Evolutionary conservation across 257 asterid genomes (phyloP).

Genomic region (Catharanthus roseus): DNA sequence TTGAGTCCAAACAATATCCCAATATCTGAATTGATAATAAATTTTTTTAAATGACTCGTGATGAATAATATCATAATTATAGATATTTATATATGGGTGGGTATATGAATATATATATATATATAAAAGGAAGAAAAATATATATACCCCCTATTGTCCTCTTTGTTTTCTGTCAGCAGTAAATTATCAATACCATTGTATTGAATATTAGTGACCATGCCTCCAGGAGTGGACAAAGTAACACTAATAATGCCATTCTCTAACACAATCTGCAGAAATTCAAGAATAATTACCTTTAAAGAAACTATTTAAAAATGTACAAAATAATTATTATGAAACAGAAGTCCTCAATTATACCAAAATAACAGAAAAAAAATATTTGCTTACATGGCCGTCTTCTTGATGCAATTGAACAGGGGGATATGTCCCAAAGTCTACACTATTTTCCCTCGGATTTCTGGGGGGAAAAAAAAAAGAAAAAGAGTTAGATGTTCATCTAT

Average conservation of each 20-base stretch:
- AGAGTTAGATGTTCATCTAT: neutral
- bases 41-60: no score
- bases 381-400: constrained; percentile 43
- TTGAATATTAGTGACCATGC: constrained; percentile 47
- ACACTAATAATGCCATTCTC: constrained; percentile 58
- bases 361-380: neutral
- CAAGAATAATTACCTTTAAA: neutral
- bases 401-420: constrained; percentile 53
- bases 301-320: neutral
- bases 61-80: no score
- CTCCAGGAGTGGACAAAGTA: constrained; percentile 54
- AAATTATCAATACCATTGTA: constrained; percentile 62
- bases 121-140: neutral
- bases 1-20: constrained; percentile 76
- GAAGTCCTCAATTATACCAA: neutral
- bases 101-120: neutral
- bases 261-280: constrained; percentile 44
- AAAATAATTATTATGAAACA: neutral
- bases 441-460: constrained; percentile 22
- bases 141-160: constrained; percentile 54
- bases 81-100: no score
- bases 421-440: constrained; percentile 22
- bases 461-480: neutral
- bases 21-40: constrained; percentile 33
- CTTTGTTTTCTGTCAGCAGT: constrained; percentile 35